Evolutionary conservation across 441 rosid species (phyloP), one percentile per base, ranked within the genome.

Genomic region (Erysimum pusillum): DNA sequence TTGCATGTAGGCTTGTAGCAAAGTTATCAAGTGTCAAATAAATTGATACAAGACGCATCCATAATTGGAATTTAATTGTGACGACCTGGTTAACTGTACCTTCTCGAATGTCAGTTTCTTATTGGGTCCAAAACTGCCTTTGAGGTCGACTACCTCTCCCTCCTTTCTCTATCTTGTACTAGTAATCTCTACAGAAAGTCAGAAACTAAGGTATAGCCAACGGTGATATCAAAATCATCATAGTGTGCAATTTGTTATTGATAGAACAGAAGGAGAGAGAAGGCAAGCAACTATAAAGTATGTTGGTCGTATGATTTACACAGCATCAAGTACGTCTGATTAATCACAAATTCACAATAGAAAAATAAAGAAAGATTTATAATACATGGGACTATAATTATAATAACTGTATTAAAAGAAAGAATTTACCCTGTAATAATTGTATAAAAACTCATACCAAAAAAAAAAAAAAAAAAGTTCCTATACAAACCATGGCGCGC

Each of bases 1-100:
- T 54, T 38, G 71, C 76, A 76, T 31, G 80, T 70, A 63, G 15
- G 76, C 76, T 70, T 31, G 80, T 70, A 63, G 15, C 67, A 54
- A 76, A 53, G 45, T 53, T 53, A 42, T 34, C 13, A 62, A 69
- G 64, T 4, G 57, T 62, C 75, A 62, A 35, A 69, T 63, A 63
- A 56, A 35, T 25, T 45, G 75, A 69, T 62, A 62, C 41, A 41
- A 51, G 79, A 41, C 79, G 20, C 32, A 62, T 61, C 31, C 18
- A 54, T 52, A 39, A 22, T 14, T 34, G 54, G n/a, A 59, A 45
- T 58, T 48, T 60, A 39, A 68, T 61, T 34, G 57, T 13, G 17
- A 14, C 3, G 9, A 41, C 48, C 32, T 61, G 32, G 12, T 68
- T 34, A 63, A n/a, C 6, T 42, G 58, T 28, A 76, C 58, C 79